These are phyloP conservation scores for Plasmodium sp. DNA, from an alignment of 169 alveolate species.

Conservation along the genomic window DNA sequence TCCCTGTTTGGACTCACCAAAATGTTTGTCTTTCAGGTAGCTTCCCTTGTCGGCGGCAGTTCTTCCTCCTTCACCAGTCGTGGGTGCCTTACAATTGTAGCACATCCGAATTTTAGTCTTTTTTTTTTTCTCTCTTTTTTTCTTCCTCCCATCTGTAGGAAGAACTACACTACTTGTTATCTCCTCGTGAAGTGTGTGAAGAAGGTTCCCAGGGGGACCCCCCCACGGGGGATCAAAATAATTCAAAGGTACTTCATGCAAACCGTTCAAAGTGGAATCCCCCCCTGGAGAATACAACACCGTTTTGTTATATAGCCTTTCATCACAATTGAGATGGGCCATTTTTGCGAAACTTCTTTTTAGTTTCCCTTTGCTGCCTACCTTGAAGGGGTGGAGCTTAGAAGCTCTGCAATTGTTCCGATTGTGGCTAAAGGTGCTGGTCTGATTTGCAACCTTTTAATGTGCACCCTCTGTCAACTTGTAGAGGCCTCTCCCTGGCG, in stretches of 20 bases:
- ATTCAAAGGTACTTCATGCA: background rate
- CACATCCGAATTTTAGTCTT: background rate
- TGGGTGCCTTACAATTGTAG: background rate
- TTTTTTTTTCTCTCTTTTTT: background rate
- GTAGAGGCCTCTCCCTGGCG: background rate
- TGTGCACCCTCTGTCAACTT: background rate
- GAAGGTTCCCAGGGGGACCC: background rate
- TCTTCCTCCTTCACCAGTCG: background rate
- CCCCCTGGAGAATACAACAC: background rate
- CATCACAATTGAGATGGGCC: background rate
- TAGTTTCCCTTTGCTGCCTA: background rate
- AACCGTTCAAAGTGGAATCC: background rate
- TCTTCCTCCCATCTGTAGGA: background rate
- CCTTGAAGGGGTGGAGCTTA: background rate
- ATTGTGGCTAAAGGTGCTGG: background rate
- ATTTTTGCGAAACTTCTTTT: background rate
- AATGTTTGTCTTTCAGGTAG: background rate
- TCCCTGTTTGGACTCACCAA: constrained; percentile 1
- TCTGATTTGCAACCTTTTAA: background rate
- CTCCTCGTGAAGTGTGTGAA: background rate
- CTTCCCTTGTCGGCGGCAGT: background rate
- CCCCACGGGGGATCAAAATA: background rate
- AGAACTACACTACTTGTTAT: background rate
- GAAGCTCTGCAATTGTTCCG: background rate
- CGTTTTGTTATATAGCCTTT: background rate